These are phyloP conservation scores for Neurospora crassa DNA, from an alignment of 2,329 filamentous ascomycete species.

Conservation along the genomic window DNA sequence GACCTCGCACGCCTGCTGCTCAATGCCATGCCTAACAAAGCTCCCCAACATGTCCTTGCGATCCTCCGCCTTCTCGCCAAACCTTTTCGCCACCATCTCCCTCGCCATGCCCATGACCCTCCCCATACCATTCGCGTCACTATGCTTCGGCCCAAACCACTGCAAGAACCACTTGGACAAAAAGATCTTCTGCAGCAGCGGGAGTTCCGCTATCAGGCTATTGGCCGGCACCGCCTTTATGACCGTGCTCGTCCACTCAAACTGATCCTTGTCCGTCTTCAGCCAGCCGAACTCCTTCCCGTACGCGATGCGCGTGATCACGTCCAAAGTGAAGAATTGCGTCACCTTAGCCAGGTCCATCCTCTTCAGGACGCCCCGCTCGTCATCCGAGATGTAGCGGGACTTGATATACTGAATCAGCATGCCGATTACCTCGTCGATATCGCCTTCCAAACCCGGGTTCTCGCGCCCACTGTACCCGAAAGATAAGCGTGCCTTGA, in stretches of 20 bases:
- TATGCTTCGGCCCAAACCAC: constrained; percentile 2
- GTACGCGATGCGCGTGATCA: constrained; percentile 42
- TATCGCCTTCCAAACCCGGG: constrained; percentile 28
- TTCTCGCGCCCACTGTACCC: constrained; percentile 30
- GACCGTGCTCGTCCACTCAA: constrained; percentile 29
- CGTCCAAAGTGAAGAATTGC: constrained; percentile 45
- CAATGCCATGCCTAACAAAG: constrained; percentile 30
- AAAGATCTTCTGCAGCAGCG: background rate
- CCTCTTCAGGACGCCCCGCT: constrained; percentile 22
- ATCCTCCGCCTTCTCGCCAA: constrained; percentile 19
- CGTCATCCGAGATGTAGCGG: constrained; percentile 25
- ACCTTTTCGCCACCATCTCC: constrained; percentile 21
- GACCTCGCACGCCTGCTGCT: constrained; percentile 31
- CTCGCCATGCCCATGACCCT: constrained; percentile 9
- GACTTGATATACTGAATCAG: constrained; percentile 30
- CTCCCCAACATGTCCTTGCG: constrained; percentile 30
- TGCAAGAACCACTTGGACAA: background rate
- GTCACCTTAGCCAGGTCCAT: constrained; percentile 40
- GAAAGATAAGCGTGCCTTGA: constrained; percentile 26
- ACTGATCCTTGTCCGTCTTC: constrained; percentile 33
- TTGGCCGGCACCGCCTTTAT: constrained; percentile 2
- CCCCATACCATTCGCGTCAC: constrained; percentile 9
- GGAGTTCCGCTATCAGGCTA: constrained; percentile 7
- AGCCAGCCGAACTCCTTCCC: constrained; percentile 39
- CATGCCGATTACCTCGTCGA: constrained; percentile 28